Evolutionary conservation across 1,284 basidiomycete genomes (phyloP).

Genomic region (Cryptococcus sp.): DNA sequence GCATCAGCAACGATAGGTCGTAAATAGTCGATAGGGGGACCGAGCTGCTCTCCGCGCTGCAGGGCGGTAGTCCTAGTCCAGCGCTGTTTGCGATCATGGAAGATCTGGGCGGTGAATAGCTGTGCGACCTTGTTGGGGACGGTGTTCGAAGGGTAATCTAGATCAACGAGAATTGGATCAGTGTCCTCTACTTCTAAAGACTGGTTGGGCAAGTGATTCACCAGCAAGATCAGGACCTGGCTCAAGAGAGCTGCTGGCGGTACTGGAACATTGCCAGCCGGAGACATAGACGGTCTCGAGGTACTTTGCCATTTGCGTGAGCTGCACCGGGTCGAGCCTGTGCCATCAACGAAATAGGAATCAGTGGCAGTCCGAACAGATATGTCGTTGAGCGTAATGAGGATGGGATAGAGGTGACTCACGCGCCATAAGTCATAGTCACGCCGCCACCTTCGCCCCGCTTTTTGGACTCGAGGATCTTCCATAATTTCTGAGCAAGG

Average conservation of each 20-base stretch:
- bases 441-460: constrained; percentile 53
- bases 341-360: neutral
- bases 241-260: constrained; percentile 90
- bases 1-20: constrained; percentile 92
- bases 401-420: constrained; percentile 56
- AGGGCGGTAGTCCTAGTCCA: constrained; percentile 59
- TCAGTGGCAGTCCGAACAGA: neutral
- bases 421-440: constrained; percentile 83
- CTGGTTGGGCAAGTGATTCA: constrained; percentile 43
- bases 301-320: constrained; percentile 90
- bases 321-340: constrained; percentile 94
- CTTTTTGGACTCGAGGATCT: constrained; percentile 53
- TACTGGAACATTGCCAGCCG: constrained; percentile 91
- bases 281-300: constrained; percentile 95
- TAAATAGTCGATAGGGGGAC: constrained; percentile 72
- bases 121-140: constrained; percentile 67
- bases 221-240: constrained; percentile 95
- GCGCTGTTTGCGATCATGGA: constrained; percentile 67
- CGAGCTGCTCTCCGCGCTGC: constrained; percentile 60
- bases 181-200: neutral
- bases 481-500: constrained; percentile 85
- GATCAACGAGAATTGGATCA: neutral
- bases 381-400: neutral
- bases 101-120: constrained; percentile 65
- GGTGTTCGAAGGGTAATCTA: constrained; percentile 65